Evolutionary conservation across 257 asterid genomes (phyloP).

Genomic region (Voacanga thouarsii): DNA sequence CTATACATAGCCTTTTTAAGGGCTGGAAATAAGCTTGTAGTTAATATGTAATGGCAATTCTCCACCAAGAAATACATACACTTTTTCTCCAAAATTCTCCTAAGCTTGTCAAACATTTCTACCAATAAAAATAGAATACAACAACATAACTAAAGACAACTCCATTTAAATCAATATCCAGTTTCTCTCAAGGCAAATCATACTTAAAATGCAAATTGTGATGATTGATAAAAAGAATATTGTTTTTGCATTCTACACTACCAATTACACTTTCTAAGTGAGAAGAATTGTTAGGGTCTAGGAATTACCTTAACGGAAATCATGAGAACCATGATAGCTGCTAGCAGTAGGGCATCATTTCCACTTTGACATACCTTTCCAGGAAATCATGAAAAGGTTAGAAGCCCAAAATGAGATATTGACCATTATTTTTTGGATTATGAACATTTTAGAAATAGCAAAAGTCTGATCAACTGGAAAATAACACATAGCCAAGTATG

Average conservation of each 20-base stretch:
- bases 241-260: neutral
- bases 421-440: slow-evolving; percentile 4
- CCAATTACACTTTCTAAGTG: neutral
- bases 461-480: neutral
- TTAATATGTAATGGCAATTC: no score
- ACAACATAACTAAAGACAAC: neutral
- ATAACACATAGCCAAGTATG: neutral
- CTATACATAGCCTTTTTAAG: no score
- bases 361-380: slow-evolving; percentile 51
- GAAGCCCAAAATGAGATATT: neutral
- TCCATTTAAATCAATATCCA: neutral
- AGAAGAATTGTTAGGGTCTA: slow-evolving; percentile 2
- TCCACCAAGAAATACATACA: no score
- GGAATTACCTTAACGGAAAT: slow-evolving; percentile 68
- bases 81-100: no score
- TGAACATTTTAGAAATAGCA: neutral
- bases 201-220: neutral
- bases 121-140: neutral
- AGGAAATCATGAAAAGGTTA: slow-evolving; percentile 13
- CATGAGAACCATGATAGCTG: slow-evolving; percentile 78
- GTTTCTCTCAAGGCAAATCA: neutral
- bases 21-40: no score
- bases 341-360: slow-evolving; percentile 43
- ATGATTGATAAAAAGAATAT: neutral
- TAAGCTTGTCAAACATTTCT: neutral